phyloP scores from a whole-genome alignment of 345 rosid genomes.

The Citrus trifoliata region DNA sequence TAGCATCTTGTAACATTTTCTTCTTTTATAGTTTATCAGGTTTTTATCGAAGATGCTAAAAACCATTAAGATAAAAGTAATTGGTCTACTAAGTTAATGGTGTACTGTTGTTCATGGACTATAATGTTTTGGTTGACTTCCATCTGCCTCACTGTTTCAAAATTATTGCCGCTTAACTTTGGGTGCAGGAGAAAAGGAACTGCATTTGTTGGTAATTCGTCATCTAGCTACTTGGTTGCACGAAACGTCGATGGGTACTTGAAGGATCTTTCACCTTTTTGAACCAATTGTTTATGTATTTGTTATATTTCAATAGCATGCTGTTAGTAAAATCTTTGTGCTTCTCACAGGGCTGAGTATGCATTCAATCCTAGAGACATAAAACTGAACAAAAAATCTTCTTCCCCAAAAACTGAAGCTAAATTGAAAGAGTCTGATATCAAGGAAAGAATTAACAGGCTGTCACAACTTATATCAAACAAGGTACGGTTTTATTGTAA shows the following conservation, averaged over 20 bases:
- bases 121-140: neutral
- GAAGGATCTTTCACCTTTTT: neutral
- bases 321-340: neutral
- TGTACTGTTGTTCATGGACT: neutral
- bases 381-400: slow-evolving; percentile 47
- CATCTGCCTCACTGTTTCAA: neutral
- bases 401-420: slow-evolving; percentile 45
- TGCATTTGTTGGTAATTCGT: slow-evolving; percentile 33
- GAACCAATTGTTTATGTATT: neutral
- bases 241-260: slow-evolving; percentile 60
- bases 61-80: neutral
- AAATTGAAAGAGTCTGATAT: slow-evolving; percentile 70
- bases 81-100: neutral
- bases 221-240: slow-evolving; percentile 42
- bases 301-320: neutral
- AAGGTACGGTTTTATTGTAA: slow-evolving; percentile 45
- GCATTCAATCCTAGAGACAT: slow-evolving; percentile 92
- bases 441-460: slow-evolving; percentile 58
- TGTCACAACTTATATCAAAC: slow-evolving; percentile 48
- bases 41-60: neutral
- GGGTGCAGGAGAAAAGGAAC: slow-evolving; percentile 41
- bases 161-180: neutral
- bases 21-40: neutral
- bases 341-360: slow-evolving; percentile 54
- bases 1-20: neutral